phyloP scores from a whole-genome alignment of 1,284 basidiomycete species.

The Sanguinoderma infundibulare region DNA sequence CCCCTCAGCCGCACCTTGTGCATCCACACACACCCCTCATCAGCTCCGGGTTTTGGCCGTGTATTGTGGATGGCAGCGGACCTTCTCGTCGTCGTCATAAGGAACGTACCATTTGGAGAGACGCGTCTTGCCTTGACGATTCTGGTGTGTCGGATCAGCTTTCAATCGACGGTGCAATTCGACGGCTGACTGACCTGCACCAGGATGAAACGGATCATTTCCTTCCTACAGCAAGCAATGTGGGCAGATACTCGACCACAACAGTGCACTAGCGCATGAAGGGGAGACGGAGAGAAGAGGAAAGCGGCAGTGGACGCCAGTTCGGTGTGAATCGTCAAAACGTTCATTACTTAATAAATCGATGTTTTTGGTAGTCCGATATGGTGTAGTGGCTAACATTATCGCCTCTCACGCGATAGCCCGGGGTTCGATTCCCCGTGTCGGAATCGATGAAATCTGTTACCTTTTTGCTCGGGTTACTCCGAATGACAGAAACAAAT shows the following conservation, averaged over 20 bases:
- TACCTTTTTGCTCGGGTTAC: too few relatives aligned
- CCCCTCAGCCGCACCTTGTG: conserved; percentile 86
- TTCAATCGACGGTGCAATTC: neutral
- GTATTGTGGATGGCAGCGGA: conserved; percentile 38
- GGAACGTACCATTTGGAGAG: conserved; percentile 98
- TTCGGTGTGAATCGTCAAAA: too few relatives aligned
- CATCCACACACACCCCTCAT: conserved; percentile 3
- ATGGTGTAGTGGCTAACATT: conserved; percentile 28
- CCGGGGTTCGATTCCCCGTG: conserved; percentile 27
- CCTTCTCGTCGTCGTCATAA: conserved; percentile 96
- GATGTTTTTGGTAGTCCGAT: too few relatives aligned
- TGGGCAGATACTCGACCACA: too few relatives aligned
- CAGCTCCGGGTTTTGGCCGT: neutral
- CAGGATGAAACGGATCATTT: conserved; percentile 96
- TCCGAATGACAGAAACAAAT: too few relatives aligned
- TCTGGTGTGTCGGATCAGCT: conserved; percentile 53
- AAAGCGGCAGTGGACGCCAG: too few relatives aligned
- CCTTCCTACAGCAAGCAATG: too few relatives aligned
- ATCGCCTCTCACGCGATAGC: conserved; percentile 27
- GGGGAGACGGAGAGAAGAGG: too few relatives aligned
- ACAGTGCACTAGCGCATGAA: too few relatives aligned
- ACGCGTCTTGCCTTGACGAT: conserved; percentile 96
- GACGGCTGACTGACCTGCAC: conserved; percentile 66
- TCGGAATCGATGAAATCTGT: too few relatives aligned
- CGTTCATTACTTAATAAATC: too few relatives aligned